Conservation (phyloP, 1,284 basidiomycete species). For the Cutaneotrichosporon sp. region DNA sequence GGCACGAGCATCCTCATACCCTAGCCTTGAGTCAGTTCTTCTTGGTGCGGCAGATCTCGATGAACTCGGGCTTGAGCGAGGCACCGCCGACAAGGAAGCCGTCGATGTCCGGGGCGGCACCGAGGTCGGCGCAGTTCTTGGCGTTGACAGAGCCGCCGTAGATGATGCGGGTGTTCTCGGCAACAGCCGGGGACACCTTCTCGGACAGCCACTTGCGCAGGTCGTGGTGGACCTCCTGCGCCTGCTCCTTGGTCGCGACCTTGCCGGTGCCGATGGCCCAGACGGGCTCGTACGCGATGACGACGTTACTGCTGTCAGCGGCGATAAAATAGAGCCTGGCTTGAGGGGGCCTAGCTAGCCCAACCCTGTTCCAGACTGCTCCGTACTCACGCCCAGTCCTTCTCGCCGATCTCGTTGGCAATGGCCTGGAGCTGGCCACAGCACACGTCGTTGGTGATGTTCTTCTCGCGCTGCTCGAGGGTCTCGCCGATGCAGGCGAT, state of each 20-base stretch:
- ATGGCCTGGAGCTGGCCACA: constrained; percentile 77
- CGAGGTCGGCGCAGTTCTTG: constrained; percentile 78
- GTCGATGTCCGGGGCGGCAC: constrained; percentile 76
- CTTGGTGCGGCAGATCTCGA: constrained; percentile 77
- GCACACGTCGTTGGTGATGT: constrained; percentile 73
- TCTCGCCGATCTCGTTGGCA: constrained; percentile 58
- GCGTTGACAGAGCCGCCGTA: constrained; percentile 93
- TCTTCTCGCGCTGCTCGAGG: constrained; percentile 77
- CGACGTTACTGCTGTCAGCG: constrained; percentile 63
- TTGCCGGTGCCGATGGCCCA: constrained; percentile 99
- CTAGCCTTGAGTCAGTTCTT: constrained; percentile 18
- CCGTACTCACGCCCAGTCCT: constrained; percentile 69
- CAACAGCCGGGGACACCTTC: constrained; percentile 64
- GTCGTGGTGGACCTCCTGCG: constrained; percentile 84
- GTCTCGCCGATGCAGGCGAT: constrained; percentile 98
- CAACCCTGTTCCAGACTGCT: too few species aligned
- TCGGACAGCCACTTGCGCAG: constrained; percentile 72
- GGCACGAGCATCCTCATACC: too few species aligned
- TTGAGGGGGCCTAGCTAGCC: too few species aligned
- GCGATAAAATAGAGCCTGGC: too few species aligned
- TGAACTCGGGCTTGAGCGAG: constrained; percentile 94
- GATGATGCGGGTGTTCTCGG: constrained; percentile 78
- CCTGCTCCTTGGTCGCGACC: constrained; percentile 75
- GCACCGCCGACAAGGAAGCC: constrained; percentile 99
- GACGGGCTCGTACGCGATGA: constrained; percentile 93